These are phyloP conservation scores for Exophiala viscosa DNA, from an alignment of 2,329 filamentous ascomycete genomes.

Conservation along the genomic window DNA sequence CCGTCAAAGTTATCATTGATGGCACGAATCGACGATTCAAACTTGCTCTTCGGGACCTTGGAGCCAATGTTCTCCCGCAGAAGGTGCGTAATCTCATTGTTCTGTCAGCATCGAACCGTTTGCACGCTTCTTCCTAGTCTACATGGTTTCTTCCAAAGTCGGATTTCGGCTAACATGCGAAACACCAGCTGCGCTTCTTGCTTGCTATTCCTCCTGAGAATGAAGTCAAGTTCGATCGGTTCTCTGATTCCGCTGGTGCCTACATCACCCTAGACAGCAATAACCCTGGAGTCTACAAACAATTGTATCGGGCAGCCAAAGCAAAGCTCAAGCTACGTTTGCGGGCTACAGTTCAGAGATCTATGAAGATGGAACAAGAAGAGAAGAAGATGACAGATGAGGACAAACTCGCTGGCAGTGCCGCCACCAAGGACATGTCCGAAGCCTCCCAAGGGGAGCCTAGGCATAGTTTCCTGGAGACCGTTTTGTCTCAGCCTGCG, in stretches of 20 bases:
- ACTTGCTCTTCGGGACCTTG: slow-evolving; percentile 80
- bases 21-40: slow-evolving; percentile 79
- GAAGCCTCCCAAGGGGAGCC: slow-evolving; percentile 20
- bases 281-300: slow-evolving; percentile 87
- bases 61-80: slow-evolving; percentile 66
- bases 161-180: slow-evolving; percentile 27
- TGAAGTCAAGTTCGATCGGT: slow-evolving; percentile 75
- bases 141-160: neutral
- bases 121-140: neutral
- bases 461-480: slow-evolving; percentile 41
- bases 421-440: slow-evolving; percentile 7
- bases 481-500: slow-evolving; percentile 34
- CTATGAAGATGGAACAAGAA: slow-evolving; percentile 18
- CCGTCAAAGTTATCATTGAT: slow-evolving; percentile 77
- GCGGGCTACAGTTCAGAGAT: slow-evolving; percentile 57
- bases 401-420: slow-evolving; percentile 12
- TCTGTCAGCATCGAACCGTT: slow-evolving; percentile 9
- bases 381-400: slow-evolving; percentile 12
- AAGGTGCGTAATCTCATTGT: slow-evolving; percentile 62
- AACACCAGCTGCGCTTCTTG: slow-evolving; percentile 62
- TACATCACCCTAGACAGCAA: slow-evolving; percentile 75
- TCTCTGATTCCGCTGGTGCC: slow-evolving; percentile 82
- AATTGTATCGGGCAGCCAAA: slow-evolving; percentile 92
- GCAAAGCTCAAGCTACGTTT: slow-evolving; percentile 97
- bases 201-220: slow-evolving; percentile 63